These are phyloP conservation scores for Borovskyia barvae DNA, from an alignment of 208 protist genomes.

Conservation along the genomic window DNA sequence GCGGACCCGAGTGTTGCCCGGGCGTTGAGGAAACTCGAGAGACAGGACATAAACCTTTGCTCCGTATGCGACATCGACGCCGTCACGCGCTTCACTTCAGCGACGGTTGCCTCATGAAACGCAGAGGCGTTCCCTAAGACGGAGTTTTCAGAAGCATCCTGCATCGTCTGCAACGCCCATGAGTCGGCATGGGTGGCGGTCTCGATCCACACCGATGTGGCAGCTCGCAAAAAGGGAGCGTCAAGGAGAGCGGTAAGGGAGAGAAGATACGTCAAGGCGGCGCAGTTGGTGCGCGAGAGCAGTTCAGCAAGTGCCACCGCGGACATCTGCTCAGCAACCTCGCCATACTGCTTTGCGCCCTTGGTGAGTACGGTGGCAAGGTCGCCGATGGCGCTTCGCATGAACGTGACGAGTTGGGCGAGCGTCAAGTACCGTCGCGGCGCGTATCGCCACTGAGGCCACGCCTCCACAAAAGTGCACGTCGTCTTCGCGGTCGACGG, in stretches of 20 bases:
- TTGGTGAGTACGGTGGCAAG: neutral
- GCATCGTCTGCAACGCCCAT: constrained; percentile 27
- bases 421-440: neutral
- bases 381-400: constrained; percentile 1
- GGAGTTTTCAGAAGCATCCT: neutral
- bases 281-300: constrained; percentile 14
- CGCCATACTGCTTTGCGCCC: neutral
- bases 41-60: constrained; percentile 4
- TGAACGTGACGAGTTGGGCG: neutral
- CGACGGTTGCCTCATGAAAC: constrained; percentile 1
- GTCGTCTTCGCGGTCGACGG: neutral
- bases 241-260: constrained; percentile 14
- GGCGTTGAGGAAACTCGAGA: constrained; percentile 13
- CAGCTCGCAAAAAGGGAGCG: constrained; percentile 7
- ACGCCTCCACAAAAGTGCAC: constrained; percentile 22
- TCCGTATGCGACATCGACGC: neutral
- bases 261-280: constrained; percentile 15
- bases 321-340: neutral
- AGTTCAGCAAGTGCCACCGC: neutral
- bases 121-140: constrained; percentile 1
- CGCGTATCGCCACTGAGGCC: constrained; percentile 11
- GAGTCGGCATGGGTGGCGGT: constrained; percentile 6
- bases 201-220: constrained; percentile 20
- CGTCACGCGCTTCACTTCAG: neutral
- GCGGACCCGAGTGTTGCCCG: constrained; percentile 9